Base-by-base conservation (phyloP, 306 rosid genomes). In the Prosopis cineraria region DNA sequence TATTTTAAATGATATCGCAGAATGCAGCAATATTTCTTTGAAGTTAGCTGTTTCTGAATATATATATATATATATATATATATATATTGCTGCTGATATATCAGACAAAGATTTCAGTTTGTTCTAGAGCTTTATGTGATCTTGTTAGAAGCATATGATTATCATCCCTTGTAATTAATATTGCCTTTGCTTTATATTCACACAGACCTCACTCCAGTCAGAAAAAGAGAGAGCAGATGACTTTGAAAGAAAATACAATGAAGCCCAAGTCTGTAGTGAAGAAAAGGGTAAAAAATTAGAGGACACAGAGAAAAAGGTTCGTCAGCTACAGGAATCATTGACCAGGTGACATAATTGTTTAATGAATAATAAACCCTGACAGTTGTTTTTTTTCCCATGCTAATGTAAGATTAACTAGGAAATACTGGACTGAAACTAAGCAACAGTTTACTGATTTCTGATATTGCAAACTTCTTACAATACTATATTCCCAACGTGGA, bases 271-370 rank as follows among this genome's bases (percentile, higher is more conserved):
- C 71, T 77, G 34, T 3, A 60, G 79, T 53, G 92, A 84, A 83
- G 91, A 85, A 80, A 79, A 47, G 67, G 41, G 66, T 52, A 82
- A 82, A 76, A 89, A 84, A 58, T 82, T 92, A 68, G 93, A 89
- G 84, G 98, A 90, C 60, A 75, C 93, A 7, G 94, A 93, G 79
- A 89, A 90, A 83, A 93, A 89, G 85, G 85, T 33, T 79, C 88
- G 75, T 71, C 94, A 80, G 80, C 91, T 93, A 73, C 96, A 90
- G 77, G 96, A 93, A 88, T 82, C 90, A 70, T 67, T 90, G 79
- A 83, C 89, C 85, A 88, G 96, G 97, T 93, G 89, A 78, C 71
- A 71, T 53, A 71, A 55, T 79, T 77, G 37, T 33, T 37, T 52
- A 31, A 62, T 70, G 83, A 77, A 79, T 36, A 68, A 36, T 64